Evolutionary conservation across 2,329 filamentous ascomycete genomes (phyloP).

Genomic region (Eutypella sp.): DNA sequence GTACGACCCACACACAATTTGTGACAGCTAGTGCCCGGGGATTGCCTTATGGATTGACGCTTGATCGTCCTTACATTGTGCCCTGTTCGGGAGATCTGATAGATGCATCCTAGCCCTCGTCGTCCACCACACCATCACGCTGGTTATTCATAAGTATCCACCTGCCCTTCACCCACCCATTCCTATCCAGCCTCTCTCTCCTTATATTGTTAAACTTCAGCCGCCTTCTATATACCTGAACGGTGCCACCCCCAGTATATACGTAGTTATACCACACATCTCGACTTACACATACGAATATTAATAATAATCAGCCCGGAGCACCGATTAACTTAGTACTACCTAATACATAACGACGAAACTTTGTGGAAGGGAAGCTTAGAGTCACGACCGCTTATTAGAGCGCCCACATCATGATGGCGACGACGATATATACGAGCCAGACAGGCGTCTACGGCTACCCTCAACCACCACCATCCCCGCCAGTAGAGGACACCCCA

Average conservation of each 20-base stretch:
- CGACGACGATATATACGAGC: constrained; percentile 41
- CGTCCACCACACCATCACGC: constrained; percentile 33
- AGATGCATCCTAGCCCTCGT: constrained; percentile 36
- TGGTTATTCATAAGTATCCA: constrained; percentile 41
- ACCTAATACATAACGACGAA: constrained; percentile 12
- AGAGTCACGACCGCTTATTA: too few species aligned
- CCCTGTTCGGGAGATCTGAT: constrained; percentile 43
- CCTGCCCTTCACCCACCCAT: constrained; percentile 25
- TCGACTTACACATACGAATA: neutral
- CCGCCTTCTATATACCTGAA: neutral
- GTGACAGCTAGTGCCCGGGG: constrained; percentile 48
- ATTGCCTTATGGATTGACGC: constrained; percentile 45
- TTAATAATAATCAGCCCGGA: neutral
- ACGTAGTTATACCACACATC: too few species aligned
- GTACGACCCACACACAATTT: constrained; percentile 50
- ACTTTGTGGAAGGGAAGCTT: constrained; percentile 16
- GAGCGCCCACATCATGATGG: constrained; percentile 31
- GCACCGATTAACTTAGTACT: too few species aligned
- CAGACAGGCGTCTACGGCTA: constrained; percentile 46
- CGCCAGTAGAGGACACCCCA: constrained; percentile 66
- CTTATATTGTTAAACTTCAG: constrained; percentile 11
- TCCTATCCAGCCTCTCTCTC: constrained; percentile 15
- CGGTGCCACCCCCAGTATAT: too few species aligned
- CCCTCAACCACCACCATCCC: constrained; percentile 66
- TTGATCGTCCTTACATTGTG: constrained; percentile 44